These are phyloP conservation scores for Neurospora sp. DNA, from an alignment of 495 filamentous ascomycete species.

Conservation along the genomic window DNA sequence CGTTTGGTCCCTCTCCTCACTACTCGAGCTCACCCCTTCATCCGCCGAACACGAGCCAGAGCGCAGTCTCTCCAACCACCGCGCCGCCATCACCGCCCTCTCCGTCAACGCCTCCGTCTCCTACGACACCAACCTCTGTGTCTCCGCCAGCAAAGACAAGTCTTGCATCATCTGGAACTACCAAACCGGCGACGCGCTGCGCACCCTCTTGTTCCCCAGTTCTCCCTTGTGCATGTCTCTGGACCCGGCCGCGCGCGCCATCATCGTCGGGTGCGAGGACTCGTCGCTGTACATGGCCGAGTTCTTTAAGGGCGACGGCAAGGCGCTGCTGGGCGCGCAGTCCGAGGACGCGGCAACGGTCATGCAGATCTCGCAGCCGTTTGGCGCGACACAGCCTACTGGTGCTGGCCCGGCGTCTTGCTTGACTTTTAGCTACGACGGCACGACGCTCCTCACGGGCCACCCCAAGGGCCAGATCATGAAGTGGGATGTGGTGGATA, in stretches of 20 bases:
- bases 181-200: conserved; percentile 58
- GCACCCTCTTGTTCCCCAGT: conserved; percentile 69
- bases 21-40: conserved; percentile 49
- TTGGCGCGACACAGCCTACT: conserved; percentile 44
- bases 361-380: conserved; percentile 50
- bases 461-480: conserved; percentile 71
- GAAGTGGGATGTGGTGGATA: conserved; percentile 53
- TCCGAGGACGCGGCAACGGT: conserved; percentile 40
- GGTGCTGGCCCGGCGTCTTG: conserved; percentile 48
- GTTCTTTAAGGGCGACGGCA: conserved; percentile 46
- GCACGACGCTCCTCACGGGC: conserved; percentile 70
- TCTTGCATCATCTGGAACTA: conserved; percentile 87
- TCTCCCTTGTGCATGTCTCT: conserved; percentile 61
- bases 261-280: conserved; percentile 76
- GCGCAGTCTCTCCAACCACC: conserved; percentile 67
- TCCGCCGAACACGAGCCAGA: conserved; percentile 45
- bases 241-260: conserved; percentile 74
- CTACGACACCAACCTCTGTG: conserved; percentile 55
- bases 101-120: conserved; percentile 56
- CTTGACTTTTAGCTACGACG: conserved; percentile 66
- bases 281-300: conserved; percentile 74
- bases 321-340: conserved; percentile 45
- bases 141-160: conserved; percentile 71
- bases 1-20: conserved; percentile 70
- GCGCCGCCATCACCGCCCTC: conserved; percentile 65